phyloP scores from a whole-genome alignment of 805 yeast species.

The Priceomyces haplophilus region DNA sequence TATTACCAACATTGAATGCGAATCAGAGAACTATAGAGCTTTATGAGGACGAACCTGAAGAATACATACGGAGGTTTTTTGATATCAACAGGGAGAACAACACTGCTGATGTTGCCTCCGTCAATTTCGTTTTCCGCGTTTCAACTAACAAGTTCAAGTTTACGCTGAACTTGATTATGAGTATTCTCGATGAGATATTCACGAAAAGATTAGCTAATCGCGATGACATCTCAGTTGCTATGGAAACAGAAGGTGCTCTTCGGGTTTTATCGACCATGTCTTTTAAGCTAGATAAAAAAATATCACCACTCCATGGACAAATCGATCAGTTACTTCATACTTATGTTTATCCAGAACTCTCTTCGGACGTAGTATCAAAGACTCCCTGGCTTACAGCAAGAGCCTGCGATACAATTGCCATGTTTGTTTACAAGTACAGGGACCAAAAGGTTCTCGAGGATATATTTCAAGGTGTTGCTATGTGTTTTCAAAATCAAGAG shows the following conservation, averaged over 20 bases:
- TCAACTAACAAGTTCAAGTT: slow-evolving; percentile 40
- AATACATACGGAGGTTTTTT: slow-evolving; percentile 41
- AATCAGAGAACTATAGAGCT: slow-evolving; percentile 37
- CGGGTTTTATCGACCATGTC: slow-evolving; percentile 41
- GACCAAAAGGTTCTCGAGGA: slow-evolving; percentile 36
- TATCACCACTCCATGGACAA: slow-evolving; percentile 38
- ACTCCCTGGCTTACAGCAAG: slow-evolving; percentile 45
- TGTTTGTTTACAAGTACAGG: slow-evolving; percentile 33
- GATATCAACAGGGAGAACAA: slow-evolving; percentile 47
- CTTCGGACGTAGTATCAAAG: slow-evolving; percentile 22
- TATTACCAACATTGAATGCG: slow-evolving; percentile 41
- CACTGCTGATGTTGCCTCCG: slow-evolving; percentile 50
- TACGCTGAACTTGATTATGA: slow-evolving; percentile 26
- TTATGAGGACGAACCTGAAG: slow-evolving; percentile 46
- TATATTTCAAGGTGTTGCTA: slow-evolving; percentile 39
- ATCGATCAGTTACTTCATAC: slow-evolving; percentile 37
- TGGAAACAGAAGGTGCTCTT: slow-evolving; percentile 42
- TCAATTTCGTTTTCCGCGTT: slow-evolving; percentile 43
- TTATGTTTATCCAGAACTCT: slow-evolving; percentile 40
- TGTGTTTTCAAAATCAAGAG: slow-evolving; percentile 37
- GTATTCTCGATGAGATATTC: slow-evolving; percentile 33
- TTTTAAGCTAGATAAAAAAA: slow-evolving; percentile 32
- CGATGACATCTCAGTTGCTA: slow-evolving; percentile 26
- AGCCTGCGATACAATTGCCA: slow-evolving; percentile 45
- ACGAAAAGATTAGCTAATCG: slow-evolving; percentile 29